Evolutionary conservation across 2,329 filamentous ascomycete genomes (phyloP).

Genomic region (Fusarium liriodendri): DNA sequence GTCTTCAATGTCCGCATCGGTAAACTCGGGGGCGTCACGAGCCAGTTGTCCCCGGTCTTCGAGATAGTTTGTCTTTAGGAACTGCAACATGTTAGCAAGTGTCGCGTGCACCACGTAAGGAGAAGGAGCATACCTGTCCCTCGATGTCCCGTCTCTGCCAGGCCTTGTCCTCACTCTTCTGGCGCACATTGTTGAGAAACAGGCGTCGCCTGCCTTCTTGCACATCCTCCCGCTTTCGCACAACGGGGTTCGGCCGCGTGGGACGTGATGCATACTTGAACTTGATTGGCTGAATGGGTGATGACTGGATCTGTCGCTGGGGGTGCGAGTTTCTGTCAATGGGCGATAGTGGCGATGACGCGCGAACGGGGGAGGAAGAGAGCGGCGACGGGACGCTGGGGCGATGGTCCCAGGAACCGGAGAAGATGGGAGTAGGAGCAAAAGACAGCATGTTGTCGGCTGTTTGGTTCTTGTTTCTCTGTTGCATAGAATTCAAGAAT

Average conservation of each 20-base stretch:
- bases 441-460: slow-evolving; percentile 55
- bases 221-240: slow-evolving; percentile 69
- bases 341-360: slow-evolving; percentile 60
- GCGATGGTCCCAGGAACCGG: slow-evolving; percentile 57
- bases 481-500: slow-evolving; percentile 45
- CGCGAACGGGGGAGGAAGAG: slow-evolving; percentile 68
- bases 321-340: slow-evolving; percentile 55
- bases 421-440: slow-evolving; percentile 56
- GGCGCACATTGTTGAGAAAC: slow-evolving; percentile 76
- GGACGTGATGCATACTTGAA: slow-evolving; percentile 66
- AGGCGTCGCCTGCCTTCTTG: slow-evolving; percentile 73
- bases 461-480: slow-evolving; percentile 45
- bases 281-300: slow-evolving; percentile 54
- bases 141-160: slow-evolving; percentile 73
- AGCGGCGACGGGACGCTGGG: slow-evolving; percentile 58
- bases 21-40: slow-evolving; percentile 53
- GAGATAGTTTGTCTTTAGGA: slow-evolving; percentile 51
- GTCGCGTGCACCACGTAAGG: background rate
- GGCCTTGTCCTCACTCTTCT: slow-evolving; percentile 67
- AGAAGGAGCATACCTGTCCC: slow-evolving; percentile 54
- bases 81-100: slow-evolving; percentile 40
- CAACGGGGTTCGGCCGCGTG: slow-evolving; percentile 71
- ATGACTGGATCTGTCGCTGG: slow-evolving; percentile 58
- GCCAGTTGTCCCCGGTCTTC: slow-evolving; percentile 48
- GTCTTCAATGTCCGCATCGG: slow-evolving; percentile 65